These are phyloP conservation scores for Boletellus sp. DNA, from an alignment of 768 basidiomycete species.

Conservation along the genomic window DNA sequence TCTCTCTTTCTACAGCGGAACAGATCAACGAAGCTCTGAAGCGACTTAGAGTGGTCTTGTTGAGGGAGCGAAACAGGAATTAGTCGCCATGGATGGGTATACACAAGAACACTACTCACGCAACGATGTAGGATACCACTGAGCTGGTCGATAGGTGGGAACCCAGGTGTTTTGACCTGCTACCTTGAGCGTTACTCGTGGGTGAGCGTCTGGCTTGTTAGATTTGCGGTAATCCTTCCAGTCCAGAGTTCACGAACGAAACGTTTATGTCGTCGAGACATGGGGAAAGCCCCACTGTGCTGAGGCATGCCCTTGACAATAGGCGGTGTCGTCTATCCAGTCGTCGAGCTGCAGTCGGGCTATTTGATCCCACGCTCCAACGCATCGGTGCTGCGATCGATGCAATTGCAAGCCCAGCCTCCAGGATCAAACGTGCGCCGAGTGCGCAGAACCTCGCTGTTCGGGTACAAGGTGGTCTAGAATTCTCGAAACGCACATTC, in stretches of 20 bases:
- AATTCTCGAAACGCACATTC: conserved; percentile 10
- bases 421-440: too few relatives aligned
- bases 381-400: too few relatives aligned
- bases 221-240: background rate
- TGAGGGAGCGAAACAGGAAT: conserved; percentile 21
- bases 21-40: conserved; percentile 73
- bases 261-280: background rate
- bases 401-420: too few relatives aligned
- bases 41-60: conserved; percentile 47
- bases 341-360: too few relatives aligned
- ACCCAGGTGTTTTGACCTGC: background rate
- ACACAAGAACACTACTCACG: background rate
- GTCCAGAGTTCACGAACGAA: background rate
- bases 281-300: background rate
- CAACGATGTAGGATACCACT: conserved; percentile 8
- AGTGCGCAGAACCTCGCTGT: background rate
- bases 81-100: conserved; percentile 3
- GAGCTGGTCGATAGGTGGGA: background rate
- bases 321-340: background rate
- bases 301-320: background rate
- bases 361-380: background rate
- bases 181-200: background rate
- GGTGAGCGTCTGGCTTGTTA: background rate
- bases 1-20: conserved; percentile 62
- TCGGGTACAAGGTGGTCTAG: conserved; percentile 3